phyloP scores from a whole-genome alignment of 352 stramenopile species.

The Aphanomyces invadans region DNA sequence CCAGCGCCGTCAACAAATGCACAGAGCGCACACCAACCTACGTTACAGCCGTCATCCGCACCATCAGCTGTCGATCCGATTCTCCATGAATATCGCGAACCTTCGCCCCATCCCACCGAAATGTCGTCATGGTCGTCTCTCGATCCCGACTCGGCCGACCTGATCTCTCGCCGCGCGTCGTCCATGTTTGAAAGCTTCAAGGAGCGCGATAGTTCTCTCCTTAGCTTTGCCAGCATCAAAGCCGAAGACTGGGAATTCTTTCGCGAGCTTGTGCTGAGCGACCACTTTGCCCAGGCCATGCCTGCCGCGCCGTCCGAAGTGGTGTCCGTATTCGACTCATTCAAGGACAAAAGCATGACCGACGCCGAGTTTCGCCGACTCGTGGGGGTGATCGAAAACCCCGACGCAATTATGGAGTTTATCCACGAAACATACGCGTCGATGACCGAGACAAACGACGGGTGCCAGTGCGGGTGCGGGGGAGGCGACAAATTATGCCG shows the following conservation, averaged over 20 bases:
- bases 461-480: constrained; percentile 10
- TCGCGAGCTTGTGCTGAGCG: constrained; percentile 18
- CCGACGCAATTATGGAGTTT: constrained; percentile 25
- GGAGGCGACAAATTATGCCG: too few relatives aligned
- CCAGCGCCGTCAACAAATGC: not conserved
- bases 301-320: constrained; percentile 6
- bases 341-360: constrained; percentile 25
- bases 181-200: constrained; percentile 20
- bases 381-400: constrained; percentile 18
- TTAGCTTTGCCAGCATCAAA: constrained; percentile 22
- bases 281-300: constrained; percentile 20
- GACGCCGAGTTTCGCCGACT: constrained; percentile 18
- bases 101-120: not conserved
- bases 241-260: constrained; percentile 25
- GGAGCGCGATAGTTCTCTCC: constrained; percentile 7
- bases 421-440: constrained; percentile 23
- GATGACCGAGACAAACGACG: not conserved
- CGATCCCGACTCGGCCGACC: not conserved
- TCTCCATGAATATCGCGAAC: not conserved
- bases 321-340: constrained; percentile 20
- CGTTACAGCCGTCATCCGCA: not conserved
- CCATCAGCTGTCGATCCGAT: not conserved
- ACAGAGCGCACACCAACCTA: not conserved
- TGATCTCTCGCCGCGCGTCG: constrained; percentile 15
- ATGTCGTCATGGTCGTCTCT: not conserved